These are phyloP conservation scores for Tuber melanosporum DNA, from an alignment of 495 filamentous ascomycete species.

Conservation along the genomic window DNA sequence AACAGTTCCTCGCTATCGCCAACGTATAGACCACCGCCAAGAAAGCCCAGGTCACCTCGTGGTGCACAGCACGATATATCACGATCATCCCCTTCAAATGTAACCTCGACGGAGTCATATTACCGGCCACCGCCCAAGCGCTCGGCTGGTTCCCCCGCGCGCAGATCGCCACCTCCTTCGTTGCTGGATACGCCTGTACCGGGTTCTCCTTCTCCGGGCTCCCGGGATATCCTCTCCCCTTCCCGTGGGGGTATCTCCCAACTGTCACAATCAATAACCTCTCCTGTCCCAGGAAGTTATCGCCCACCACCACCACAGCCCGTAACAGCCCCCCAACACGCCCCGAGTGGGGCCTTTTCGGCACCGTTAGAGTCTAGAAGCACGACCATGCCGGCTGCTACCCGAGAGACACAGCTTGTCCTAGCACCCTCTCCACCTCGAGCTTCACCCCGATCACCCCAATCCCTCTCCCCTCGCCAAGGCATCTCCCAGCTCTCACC, in stretches of 20 bases:
- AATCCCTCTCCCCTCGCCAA: neutral
- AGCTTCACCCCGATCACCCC: neutral
- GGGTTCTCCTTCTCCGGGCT: neutral
- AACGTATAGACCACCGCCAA: neutral
- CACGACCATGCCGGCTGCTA: neutral
- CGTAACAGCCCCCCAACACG: neutral
- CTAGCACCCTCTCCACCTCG: neutral
- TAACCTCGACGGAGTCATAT: neutral
- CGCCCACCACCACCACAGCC: neutral
- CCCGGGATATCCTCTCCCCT: neutral
- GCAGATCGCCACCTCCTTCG: neutral
- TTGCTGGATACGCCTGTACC: neutral
- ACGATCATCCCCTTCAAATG: neutral
- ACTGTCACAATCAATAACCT: neutral
- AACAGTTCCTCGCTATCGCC: neutral
- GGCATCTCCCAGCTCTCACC: neutral
- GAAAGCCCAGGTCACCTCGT: neutral
- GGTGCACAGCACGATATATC: neutral
- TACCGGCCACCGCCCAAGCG: neutral
- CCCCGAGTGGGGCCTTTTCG: neutral
- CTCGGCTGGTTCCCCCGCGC: neutral
- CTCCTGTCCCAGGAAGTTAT: neutral
- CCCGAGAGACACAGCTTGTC: neutral
- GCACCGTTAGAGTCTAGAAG: neutral
- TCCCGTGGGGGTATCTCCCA: neutral